phyloP scores from a whole-genome alignment of 148 eudicot genomes.

The Arbutus unedo region DNA sequence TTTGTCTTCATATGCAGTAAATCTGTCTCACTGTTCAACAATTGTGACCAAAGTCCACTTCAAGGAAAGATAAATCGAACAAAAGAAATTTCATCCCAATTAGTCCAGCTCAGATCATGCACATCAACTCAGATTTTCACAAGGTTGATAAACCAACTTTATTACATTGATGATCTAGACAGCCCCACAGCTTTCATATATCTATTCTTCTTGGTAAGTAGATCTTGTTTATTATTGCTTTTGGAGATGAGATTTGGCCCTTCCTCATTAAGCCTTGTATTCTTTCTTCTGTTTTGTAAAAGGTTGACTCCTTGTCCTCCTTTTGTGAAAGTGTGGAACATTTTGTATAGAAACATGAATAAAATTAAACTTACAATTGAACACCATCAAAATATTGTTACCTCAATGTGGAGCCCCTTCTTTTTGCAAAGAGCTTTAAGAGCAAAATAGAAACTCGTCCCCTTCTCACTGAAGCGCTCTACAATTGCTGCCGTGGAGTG shows the following conservation, averaged over 20 bases:
- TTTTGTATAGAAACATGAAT: neutral
- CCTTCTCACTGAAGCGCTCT: constrained; percentile 29
- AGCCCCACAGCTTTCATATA: neutral
- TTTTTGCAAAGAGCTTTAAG: constrained; percentile 50
- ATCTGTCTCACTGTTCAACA: neutral
- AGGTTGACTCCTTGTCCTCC: neutral
- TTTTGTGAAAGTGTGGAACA: neutral
- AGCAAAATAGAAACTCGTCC: constrained; percentile 26
- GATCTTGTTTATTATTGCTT: neutral
- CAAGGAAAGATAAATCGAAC: neutral
- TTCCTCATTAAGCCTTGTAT: too few species aligned
- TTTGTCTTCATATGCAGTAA: neutral
- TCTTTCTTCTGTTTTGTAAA: too few species aligned
- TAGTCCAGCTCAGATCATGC: neutral
- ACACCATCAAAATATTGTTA: constrained; percentile 9
- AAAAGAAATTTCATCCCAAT: neutral
- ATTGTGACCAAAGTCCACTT: neutral
- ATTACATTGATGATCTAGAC: neutral
- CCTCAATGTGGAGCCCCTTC: constrained; percentile 50
- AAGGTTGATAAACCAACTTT: neutral
- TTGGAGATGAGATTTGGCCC: too few species aligned
- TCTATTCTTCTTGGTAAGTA: neutral
- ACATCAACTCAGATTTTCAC: neutral
- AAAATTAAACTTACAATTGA: neutral
- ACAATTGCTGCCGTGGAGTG: constrained; percentile 39